These are phyloP conservation scores for Ramaria sp. DNA, from an alignment of 768 basidiomycete species.

Conservation along the genomic window DNA sequence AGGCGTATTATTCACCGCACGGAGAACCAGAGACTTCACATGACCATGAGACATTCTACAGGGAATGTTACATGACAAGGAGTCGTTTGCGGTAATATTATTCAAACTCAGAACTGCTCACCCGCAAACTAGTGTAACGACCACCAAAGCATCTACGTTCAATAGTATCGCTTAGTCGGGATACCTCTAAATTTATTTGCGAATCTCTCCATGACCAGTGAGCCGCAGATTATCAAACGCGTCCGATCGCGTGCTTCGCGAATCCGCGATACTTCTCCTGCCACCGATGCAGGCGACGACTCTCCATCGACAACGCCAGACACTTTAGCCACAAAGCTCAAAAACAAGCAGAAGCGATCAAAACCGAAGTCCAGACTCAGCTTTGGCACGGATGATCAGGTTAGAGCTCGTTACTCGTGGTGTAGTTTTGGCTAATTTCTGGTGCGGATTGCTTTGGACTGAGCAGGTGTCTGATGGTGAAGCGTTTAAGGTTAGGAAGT, in stretches of 20 bases:
- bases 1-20: not conserved
- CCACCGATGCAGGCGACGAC: constrained; percentile 27
- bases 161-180: not conserved
- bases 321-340: constrained; percentile 53
- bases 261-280: constrained; percentile 7
- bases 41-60: too few species aligned
- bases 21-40: not conserved
- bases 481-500: constrained; percentile 73
- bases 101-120: too few species aligned
- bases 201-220: not conserved
- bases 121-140: too few species aligned
- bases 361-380: constrained; percentile 62
- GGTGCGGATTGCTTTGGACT: constrained; percentile 18
- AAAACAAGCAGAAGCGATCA: constrained; percentile 57
- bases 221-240: constrained; percentile 5
- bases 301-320: constrained; percentile 33
- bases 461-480: constrained; percentile 48
- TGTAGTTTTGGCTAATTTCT: not conserved
- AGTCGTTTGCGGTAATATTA: too few species aligned
- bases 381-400: constrained; percentile 67
- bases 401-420: constrained; percentile 20
- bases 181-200: not conserved
- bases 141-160: too few species aligned
- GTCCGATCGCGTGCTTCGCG: constrained; percentile 4
- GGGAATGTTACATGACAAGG: too few species aligned